Conservation (phyloP, 2,329 filamentous ascomycete species). For the Pleurostoma richardsiae region DNA sequence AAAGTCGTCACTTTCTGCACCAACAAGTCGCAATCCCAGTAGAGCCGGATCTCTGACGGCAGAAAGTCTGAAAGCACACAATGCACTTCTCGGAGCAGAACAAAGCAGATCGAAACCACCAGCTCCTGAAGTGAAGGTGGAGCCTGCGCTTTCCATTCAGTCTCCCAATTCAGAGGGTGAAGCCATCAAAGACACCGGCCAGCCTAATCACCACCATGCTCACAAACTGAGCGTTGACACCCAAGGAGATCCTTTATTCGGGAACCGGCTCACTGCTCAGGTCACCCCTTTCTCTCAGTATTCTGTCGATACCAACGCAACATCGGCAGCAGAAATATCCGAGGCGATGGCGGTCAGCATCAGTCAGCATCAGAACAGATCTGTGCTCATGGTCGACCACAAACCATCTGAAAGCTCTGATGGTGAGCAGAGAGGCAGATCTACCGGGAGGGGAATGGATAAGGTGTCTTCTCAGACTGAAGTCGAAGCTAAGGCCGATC, state of each 20-base stretch:
- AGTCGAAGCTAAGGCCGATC: constrained; percentile 11
- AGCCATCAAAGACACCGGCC: constrained; percentile 4
- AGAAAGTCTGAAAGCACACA: constrained; percentile 54
- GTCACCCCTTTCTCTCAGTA: constrained; percentile 58
- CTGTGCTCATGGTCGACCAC: constrained; percentile 55
- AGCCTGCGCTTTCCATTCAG: constrained; percentile 25
- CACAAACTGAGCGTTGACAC: constrained; percentile 37
- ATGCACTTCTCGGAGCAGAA: constrained; percentile 23
- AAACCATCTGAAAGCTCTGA: constrained; percentile 43
- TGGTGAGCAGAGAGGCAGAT: constrained; percentile 16
- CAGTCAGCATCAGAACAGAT: constrained; percentile 60
- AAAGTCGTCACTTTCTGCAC: constrained; percentile 57
- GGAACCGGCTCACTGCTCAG: constrained; percentile 47
- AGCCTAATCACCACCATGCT: constrained; percentile 7
- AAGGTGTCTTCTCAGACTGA: constrained; percentile 9
- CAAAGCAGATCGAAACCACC: constrained; percentile 1
- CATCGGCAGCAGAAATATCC: constrained; percentile 55
- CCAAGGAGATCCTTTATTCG: constrained; percentile 48
- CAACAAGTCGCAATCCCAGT: constrained; percentile 54
- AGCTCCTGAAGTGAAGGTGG: constrained; percentile 18
- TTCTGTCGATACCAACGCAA: constrained; percentile 57
- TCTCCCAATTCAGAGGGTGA: constrained; percentile 24
- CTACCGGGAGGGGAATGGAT: constrained; percentile 1
- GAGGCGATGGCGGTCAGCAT: constrained; percentile 59
- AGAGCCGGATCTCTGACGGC: constrained; percentile 51